Percentiles rank a stretch among this genome's conserved stretches.
These are phyloP conservation scores for Pythium diclinum DNA, from an alignment of 352 stramenopile species.

Conservation along the genomic window DNA sequence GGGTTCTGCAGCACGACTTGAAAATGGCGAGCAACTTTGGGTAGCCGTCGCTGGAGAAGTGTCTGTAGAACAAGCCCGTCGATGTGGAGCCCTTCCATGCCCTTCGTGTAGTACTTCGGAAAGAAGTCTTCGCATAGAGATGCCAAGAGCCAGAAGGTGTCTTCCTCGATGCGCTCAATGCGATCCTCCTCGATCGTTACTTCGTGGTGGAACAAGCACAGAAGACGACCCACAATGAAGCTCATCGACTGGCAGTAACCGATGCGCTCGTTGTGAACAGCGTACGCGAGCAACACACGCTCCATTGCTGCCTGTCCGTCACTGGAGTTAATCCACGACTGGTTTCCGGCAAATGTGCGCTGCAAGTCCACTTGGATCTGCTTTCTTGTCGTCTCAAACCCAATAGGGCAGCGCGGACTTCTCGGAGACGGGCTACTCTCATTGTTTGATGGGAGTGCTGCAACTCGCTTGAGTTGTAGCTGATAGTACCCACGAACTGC, in stretches of 20 bases:
- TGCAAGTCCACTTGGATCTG: slow-evolving; percentile 68
- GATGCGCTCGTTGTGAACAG: slow-evolving; percentile 67
- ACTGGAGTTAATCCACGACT: slow-evolving; percentile 57
- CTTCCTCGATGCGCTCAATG: slow-evolving; percentile 33
- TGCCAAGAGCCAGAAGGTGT: slow-evolving; percentile 58
- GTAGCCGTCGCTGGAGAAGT: slow-evolving; percentile 43
- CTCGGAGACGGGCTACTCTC: neutral
- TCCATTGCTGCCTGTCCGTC: slow-evolving; percentile 48
- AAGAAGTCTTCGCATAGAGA: slow-evolving; percentile 61
- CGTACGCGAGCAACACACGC: slow-evolving; percentile 75
- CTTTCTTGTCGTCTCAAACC: slow-evolving; percentile 39
- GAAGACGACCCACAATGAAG: slow-evolving; percentile 73
- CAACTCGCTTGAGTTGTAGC: slow-evolving; percentile 10
- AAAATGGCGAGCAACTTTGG: slow-evolving; percentile 58
- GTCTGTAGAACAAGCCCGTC: slow-evolving; percentile 55
- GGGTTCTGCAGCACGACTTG: slow-evolving; percentile 42
- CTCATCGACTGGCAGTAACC: slow-evolving; percentile 92
- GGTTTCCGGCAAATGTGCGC: slow-evolving; percentile 62
- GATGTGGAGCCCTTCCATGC: slow-evolving; percentile 58
- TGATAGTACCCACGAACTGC: slow-evolving; percentile 38
- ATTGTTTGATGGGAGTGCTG: neutral
- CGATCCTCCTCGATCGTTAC: neutral
- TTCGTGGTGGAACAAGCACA: slow-evolving; percentile 48
- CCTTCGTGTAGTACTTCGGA: slow-evolving; percentile 55
- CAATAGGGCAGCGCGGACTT: neutral